Conservation (phyloP, 495 filamentous ascomycete genomes). For the Geoglossum glabrum region DNA sequence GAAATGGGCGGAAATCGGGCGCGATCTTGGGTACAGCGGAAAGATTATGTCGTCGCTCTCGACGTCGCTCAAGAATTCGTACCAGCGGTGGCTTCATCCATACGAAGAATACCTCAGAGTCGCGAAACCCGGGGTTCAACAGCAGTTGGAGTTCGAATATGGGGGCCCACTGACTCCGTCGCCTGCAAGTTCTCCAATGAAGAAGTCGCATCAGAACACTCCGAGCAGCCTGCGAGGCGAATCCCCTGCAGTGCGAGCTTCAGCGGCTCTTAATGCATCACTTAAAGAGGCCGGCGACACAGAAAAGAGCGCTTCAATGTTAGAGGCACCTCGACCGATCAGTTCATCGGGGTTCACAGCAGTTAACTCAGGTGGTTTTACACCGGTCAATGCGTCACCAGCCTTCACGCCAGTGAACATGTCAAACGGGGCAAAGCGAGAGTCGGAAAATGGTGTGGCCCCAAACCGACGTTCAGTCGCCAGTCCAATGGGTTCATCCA, state of each 20-base stretch:
- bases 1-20: constrained; percentile 97
- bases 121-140: constrained; percentile 91
- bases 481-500: constrained; percentile 31
- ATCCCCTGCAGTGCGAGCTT: constrained; percentile 51
- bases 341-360: constrained; percentile 56
- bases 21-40: constrained; percentile 92
- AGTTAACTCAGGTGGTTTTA: constrained; percentile 64
- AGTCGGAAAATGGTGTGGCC: constrained; percentile 27
- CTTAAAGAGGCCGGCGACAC: constrained; percentile 34
- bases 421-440: constrained; percentile 24
- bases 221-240: constrained; percentile 43
- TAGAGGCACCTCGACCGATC: constrained; percentile 30
- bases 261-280: constrained; percentile 43
- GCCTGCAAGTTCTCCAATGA: constrained; percentile 69
- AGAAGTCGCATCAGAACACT: constrained; percentile 50
- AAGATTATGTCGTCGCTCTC: constrained; percentile 99
- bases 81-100: constrained; percentile 83
- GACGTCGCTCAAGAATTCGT: constrained; percentile 96
- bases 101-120: constrained; percentile 89
- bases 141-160: constrained; percentile 81
- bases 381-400: constrained; percentile 45
- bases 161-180: constrained; percentile 88
- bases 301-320: constrained; percentile 29
- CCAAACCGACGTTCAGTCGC: constrained; percentile 15
- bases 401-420: constrained; percentile 34